Evolutionary conservation across 1,284 basidiomycete genomes (phyloP), one percentile per base, ranked within the genome.

Genomic region (Ceratobasidium sp.): DNA sequence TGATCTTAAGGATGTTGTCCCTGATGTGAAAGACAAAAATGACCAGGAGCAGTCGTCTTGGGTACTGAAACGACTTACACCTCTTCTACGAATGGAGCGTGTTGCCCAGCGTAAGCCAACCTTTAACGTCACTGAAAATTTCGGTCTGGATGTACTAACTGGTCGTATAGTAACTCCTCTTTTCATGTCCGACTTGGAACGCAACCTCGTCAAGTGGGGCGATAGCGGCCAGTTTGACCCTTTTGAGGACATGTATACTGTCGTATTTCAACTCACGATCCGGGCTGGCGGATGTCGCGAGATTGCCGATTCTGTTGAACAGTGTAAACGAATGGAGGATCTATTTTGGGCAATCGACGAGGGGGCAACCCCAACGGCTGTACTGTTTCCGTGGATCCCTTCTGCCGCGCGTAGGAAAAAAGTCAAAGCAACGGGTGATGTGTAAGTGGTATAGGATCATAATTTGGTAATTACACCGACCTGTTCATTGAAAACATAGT

Each of bases 321-420:
- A 23, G 12, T 71, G 69, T 42, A 59, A 71, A 57, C 28, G 48
- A 28, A 38, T 71, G 69, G 69, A 71, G 42, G 28, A 59, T n/a
- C 23, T 71, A 12, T 71, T 44, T 26, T 71, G 69, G 69, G 20
- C n/a, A 3, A 40, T 71, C 28, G 69, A 71, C 6, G 28, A 59
- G 56, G 69, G 69, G 28, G 20, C 56, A 0, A 71, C 54, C 1
- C 56, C 69, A 15, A 50, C 69, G 9, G 40, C 69, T 17, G 40
- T 71, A 15, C 69, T 71, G 7, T 17, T 71, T 10, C 69, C 69
- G 15, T 71, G 69, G 69, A 40, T 71, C 13, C 69, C 69, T 38
- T 71, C 69, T 4, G n/a, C 54, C 12, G 54, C 69, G 9, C 69
- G 69, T 13, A 57, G 26, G 28, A 42, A 46, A 56, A 57, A 46